These are phyloP conservation scores for Trypanosoma mega DNA, from an alignment of 208 protist species.

Conservation along the genomic window DNA sequence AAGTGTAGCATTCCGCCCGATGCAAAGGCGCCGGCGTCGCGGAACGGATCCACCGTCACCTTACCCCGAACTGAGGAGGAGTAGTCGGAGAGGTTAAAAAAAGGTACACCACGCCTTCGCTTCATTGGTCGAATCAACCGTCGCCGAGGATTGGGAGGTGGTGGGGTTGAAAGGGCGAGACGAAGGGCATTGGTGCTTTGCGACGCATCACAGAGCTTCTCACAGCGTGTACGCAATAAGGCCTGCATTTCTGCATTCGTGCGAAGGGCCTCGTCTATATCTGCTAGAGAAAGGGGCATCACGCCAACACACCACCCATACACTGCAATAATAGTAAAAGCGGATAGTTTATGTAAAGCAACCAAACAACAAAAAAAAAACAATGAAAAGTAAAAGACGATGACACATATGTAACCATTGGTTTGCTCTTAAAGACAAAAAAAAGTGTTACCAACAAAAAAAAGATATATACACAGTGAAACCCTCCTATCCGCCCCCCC, in stretches of 20 bases:
- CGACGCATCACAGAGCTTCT: not conserved
- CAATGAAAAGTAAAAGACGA: too few relatives aligned
- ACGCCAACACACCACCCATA: not conserved
- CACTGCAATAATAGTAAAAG: not conserved
- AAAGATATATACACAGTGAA: too few relatives aligned
- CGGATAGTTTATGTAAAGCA: not conserved
- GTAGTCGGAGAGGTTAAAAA: not conserved
- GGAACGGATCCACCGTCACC: slow-evolving; percentile 5
- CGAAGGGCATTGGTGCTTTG: slow-evolving; percentile 1
- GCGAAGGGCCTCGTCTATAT: slow-evolving; percentile 15
- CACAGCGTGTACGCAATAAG: not conserved
- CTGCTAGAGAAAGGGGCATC: not conserved
- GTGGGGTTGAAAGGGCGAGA: not conserved
- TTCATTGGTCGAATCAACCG: not conserved
- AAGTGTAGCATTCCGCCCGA: slow-evolving; percentile 9
- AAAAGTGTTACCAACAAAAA: too few relatives aligned
- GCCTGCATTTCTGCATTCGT: slow-evolving; percentile 10
- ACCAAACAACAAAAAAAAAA: slow-evolving; percentile 6
- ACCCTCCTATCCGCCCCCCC: too few relatives aligned
- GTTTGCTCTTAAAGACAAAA: too few relatives aligned
- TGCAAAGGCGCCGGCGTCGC: slow-evolving; percentile 18
- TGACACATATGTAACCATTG: too few relatives aligned
- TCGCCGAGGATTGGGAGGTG: not conserved
- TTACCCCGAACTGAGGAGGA: not conserved
- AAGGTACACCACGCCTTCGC: not conserved